Evolutionary conservation across 129 eudicot genomes (phyloP).

Genomic region (Helianthus tuberosus): DNA sequence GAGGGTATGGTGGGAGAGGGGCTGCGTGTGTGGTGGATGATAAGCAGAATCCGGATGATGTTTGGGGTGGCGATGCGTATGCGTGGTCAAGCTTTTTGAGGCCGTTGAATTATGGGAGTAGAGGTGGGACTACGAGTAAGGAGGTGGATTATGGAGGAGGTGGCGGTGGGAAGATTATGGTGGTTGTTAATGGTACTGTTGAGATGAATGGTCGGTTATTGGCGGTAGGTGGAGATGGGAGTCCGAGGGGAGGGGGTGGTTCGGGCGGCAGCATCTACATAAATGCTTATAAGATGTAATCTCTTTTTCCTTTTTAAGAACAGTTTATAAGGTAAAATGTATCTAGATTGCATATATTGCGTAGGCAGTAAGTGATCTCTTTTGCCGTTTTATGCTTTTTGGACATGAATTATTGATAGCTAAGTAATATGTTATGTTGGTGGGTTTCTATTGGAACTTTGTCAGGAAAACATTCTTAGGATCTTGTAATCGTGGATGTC

Average conservation of each 20-base stretch:
- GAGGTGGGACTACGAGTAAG: conserved; percentile 80
- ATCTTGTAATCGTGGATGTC: conserved; percentile 3
- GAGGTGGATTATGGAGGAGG: conserved; percentile 90
- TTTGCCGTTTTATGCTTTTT: conserved; percentile 7
- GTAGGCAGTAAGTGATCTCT: background rate
- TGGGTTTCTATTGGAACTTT: background rate
- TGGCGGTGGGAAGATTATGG: conserved; percentile 75
- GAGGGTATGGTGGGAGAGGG: conserved; percentile 92
- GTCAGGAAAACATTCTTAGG: background rate
- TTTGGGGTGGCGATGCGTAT: conserved; percentile 95
- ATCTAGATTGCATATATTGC: conserved; percentile 13
- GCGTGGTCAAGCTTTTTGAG: conserved; percentile 56
- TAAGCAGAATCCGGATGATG: conserved; percentile 71
- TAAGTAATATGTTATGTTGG: conserved; percentile 11
- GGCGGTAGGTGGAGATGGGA: conserved; percentile 88
- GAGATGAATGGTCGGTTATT: conserved; percentile 74
- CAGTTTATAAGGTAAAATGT: background rate
- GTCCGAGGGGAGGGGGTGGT: conserved; percentile 84
- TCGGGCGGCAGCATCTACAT: conserved; percentile 93
- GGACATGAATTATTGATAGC: conserved; percentile 12
- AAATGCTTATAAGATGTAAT: conserved; percentile 76
- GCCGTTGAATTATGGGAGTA: conserved; percentile 86
- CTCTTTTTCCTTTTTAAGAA: conserved; percentile 17
- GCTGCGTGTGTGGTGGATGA: conserved; percentile 77
- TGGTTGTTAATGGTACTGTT: conserved; percentile 35